Percentiles rank a stretch among this genome's conserved stretches.
Evolutionary conservation across 2,329 filamentous ascomycete genomes (phyloP).

Genomic region (Aureobasidium namibiae): DNA sequence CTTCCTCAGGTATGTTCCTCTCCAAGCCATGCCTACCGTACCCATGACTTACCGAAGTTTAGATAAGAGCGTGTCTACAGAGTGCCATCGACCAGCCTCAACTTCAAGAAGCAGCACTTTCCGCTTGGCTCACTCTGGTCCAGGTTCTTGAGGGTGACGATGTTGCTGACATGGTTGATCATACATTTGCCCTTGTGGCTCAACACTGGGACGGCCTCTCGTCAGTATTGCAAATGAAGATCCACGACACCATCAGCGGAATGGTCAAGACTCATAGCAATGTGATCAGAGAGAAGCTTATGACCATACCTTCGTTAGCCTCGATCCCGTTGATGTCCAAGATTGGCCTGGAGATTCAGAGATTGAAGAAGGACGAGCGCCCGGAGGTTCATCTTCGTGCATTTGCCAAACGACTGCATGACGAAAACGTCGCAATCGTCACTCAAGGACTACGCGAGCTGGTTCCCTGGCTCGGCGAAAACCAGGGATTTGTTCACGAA

Average conservation of each 20-base stretch:
- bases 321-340: slow-evolving; percentile 61
- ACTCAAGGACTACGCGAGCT: slow-evolving; percentile 74
- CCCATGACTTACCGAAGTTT: slow-evolving; percentile 19
- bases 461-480: slow-evolving; percentile 58
- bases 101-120: slow-evolving; percentile 71
- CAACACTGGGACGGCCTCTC: slow-evolving; percentile 69
- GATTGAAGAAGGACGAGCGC: slow-evolving; percentile 58
- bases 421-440: slow-evolving; percentile 82
- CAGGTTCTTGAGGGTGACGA: slow-evolving; percentile 68
- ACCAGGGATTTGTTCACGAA: slow-evolving; percentile 72
- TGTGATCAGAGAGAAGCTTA: slow-evolving; percentile 58
- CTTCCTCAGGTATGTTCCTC: slow-evolving; percentile 65
- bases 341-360: slow-evolving; percentile 57
- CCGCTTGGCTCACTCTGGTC: slow-evolving; percentile 76
- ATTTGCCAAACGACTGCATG: slow-evolving; percentile 64
- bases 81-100: slow-evolving; percentile 68
- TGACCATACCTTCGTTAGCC: slow-evolving; percentile 69
- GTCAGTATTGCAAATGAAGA: slow-evolving; percentile 49
- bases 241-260: slow-evolving; percentile 54
- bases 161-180: slow-evolving; percentile 70
- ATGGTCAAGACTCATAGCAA: slow-evolving; percentile 56
- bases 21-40: background rate
- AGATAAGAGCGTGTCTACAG: slow-evolving; percentile 88
- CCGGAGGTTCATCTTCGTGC: slow-evolving; percentile 58
- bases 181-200: slow-evolving; percentile 79